phyloP scores from a whole-genome alignment of 2,329 filamentous ascomycete genomes.

The Lasiodiplodia theobromae region DNA sequence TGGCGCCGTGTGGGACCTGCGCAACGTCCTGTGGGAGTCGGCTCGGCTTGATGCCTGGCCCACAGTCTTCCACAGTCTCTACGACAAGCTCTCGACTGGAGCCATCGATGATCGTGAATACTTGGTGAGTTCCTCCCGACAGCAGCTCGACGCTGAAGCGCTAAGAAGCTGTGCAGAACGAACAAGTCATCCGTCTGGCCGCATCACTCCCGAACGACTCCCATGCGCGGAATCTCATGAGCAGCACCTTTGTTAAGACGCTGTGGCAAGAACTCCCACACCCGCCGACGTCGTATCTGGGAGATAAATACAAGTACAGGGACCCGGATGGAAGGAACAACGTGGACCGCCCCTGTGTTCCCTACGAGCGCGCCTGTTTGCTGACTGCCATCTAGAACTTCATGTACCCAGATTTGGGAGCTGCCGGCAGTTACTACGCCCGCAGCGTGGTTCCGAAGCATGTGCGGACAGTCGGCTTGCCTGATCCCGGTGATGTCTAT shows the following conservation, averaged over 20 bases:
- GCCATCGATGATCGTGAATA: conserved; percentile 4
- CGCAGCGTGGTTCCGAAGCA: conserved; percentile 63
- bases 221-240: neutral
- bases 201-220: conserved; percentile 8
- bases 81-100: neutral
- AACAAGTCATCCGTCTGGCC: conserved; percentile 5
- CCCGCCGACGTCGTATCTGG: conserved; percentile 45
- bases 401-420: conserved; percentile 65
- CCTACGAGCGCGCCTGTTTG: conserved; percentile 35
- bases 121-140: neutral
- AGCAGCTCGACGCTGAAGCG: no score
- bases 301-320: conserved; percentile 48
- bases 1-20: neutral
- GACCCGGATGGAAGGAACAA: conserved; percentile 51
- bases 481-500: neutral
- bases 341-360: conserved; percentile 10
- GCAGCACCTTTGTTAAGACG: conserved; percentile 35
- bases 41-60: neutral
- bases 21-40: neutral
- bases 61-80: neutral
- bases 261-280: conserved; percentile 51
- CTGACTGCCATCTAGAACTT: conserved; percentile 55
- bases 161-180: neutral
- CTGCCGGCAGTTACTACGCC: conserved; percentile 67
- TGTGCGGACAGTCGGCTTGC: conserved; percentile 53